These are phyloP conservation scores for Coemansia sp. DNA, from an alignment of 192 early-diverging fungal species.

Conservation along the genomic window DNA sequence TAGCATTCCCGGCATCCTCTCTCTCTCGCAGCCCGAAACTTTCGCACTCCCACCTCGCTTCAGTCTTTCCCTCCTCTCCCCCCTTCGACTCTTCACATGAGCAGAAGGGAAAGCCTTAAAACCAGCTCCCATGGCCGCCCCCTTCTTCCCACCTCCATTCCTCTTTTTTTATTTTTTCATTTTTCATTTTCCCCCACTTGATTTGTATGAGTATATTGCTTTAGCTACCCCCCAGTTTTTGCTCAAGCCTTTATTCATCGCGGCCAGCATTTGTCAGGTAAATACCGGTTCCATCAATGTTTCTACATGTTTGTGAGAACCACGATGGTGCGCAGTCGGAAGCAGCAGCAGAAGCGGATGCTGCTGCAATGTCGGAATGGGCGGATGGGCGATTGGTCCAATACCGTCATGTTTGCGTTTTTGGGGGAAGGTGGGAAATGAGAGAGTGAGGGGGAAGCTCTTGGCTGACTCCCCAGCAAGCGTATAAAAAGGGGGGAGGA, in stretches of 20 bases:
- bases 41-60: background rate
- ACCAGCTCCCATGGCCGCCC: background rate
- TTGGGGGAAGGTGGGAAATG: too few species aligned
- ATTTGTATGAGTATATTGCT: conserved; percentile 4
- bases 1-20: too few species aligned
- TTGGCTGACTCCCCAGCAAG: background rate
- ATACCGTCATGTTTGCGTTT: too few species aligned
- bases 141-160: background rate
- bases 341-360: too few species aligned
- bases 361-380: too few species aligned
- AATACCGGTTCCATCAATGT: too few species aligned
- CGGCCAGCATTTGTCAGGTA: background rate
- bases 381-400: too few species aligned
- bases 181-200: background rate
- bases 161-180: background rate
- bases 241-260: background rate
- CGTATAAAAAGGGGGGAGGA: background rate
- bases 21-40: background rate
- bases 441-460: too few species aligned
- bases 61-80: background rate
- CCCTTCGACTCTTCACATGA: too few species aligned
- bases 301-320: too few species aligned
- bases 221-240: background rate
- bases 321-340: too few species aligned
- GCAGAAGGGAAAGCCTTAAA: conserved; percentile 7